A percentile compares a stretch with the other conserved stretches of the same genome.
Evolutionary conservation across 2,329 filamentous ascomycete genomes (phyloP).

Genomic region (Pseudocercospora crystallina): DNA sequence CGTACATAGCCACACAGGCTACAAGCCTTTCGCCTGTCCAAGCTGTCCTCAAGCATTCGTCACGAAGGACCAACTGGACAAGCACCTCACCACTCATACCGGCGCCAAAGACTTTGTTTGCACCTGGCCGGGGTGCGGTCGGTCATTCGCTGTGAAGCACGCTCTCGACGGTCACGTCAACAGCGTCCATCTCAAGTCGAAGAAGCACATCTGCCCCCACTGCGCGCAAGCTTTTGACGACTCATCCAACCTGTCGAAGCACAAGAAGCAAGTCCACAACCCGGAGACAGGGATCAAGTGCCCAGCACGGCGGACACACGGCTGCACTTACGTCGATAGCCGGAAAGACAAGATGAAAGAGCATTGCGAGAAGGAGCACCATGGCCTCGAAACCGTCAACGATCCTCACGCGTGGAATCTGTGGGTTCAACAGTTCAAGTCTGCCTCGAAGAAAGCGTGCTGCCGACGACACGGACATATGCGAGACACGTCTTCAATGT

Average conservation of each 20-base stretch:
- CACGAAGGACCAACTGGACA: slow-evolving; percentile 65
- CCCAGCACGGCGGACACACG: slow-evolving; percentile 23
- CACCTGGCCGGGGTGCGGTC: slow-evolving; percentile 38
- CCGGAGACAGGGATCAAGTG: slow-evolving; percentile 25
- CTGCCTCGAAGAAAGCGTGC: slow-evolving; percentile 20
- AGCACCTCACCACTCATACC: slow-evolving; percentile 67
- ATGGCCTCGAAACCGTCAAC: slow-evolving; percentile 23
- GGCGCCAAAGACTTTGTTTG: slow-evolving; percentile 65
- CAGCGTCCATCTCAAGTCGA: slow-evolving; percentile 52
- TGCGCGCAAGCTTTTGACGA: slow-evolving; percentile 38
- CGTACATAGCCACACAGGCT: slow-evolving; percentile 63
- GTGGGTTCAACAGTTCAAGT: slow-evolving; percentile 27
- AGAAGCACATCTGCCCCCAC: slow-evolving; percentile 41
- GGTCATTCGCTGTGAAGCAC: slow-evolving; percentile 66
- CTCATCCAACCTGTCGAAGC: slow-evolving; percentile 36
- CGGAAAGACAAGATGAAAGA: slow-evolving; percentile 28
- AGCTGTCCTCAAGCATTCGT: slow-evolving; percentile 61
- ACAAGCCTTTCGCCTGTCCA: slow-evolving; percentile 47
- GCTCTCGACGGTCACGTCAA: slow-evolving; percentile 61
- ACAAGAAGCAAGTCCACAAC: slow-evolving; percentile 32
- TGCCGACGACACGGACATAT: slow-evolving; percentile 18
- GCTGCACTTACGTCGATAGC: slow-evolving; percentile 27
- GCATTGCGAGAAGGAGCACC: slow-evolving; percentile 26
- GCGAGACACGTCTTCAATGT: slow-evolving; percentile 17
- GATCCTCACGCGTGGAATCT: slow-evolving; percentile 27